A percentile compares a stretch with the other conserved stretches of the same genome.
phyloP scores from a whole-genome alignment of 768 basidiomycete species.

The Brasilioporus rufonigricans region DNA sequence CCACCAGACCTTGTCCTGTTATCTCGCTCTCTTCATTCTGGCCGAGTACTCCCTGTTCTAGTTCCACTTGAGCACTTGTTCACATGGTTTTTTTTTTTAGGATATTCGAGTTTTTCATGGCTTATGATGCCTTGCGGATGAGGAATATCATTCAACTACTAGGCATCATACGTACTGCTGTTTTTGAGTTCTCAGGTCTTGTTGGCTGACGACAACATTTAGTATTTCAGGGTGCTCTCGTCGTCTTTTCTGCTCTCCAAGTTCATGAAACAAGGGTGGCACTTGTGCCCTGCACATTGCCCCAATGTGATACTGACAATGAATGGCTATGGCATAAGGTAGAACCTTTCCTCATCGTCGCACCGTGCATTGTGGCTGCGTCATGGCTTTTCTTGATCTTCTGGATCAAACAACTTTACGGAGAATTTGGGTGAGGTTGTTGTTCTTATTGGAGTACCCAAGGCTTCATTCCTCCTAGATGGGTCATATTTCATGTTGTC shows the following conservation, averaged over 20 bases:
- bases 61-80: background rate
- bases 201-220: conserved; percentile 3
- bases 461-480: conserved; percentile 43
- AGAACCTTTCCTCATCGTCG: conserved; percentile 66
- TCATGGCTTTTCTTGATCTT: conserved; percentile 68
- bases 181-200: background rate
- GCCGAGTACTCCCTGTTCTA: conserved; percentile 57
- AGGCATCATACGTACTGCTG: conserved; percentile 60
- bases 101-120: conserved; percentile 77
- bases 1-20: conserved; percentile 73
- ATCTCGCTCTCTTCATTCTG: conserved; percentile 78
- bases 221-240: conserved; percentile 72
- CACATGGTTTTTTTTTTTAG: conserved; percentile 37
- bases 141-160: conserved; percentile 79
- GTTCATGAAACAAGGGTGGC: conserved; percentile 71
- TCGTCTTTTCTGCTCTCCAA: conserved; percentile 75
- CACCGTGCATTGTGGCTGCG: conserved; percentile 64
- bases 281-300: conserved; percentile 35
- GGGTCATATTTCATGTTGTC: conserved; percentile 90
- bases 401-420: conserved; percentile 68
- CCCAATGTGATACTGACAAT: conserved; percentile 47
- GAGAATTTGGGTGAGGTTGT: conserved; percentile 72
- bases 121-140: conserved; percentile 75
- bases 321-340: conserved; percentile 60
- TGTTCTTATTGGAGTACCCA: background rate